phyloP scores from a whole-genome alignment of 2,329 filamentous ascomycete species.

The Neofusicoccum umdonicola region DNA sequence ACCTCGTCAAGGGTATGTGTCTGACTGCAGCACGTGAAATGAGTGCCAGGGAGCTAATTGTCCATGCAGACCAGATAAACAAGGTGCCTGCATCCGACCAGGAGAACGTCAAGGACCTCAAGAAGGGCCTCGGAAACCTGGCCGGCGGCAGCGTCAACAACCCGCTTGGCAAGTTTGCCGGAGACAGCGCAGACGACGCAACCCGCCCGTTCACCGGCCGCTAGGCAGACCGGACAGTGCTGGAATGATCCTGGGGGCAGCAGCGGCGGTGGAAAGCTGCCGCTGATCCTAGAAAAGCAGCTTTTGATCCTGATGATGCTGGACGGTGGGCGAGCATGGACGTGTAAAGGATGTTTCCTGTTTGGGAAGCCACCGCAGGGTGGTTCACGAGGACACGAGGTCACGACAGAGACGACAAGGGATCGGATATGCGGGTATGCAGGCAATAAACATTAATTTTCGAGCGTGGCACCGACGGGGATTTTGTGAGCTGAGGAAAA shows the following conservation, averaged over 20 bases:
- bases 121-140: conserved; percentile 35
- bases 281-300: background rate
- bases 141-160: conserved; percentile 35
- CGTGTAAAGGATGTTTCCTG: background rate
- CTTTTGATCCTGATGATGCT: too few species aligned
- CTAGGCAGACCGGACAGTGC: conserved; percentile 23
- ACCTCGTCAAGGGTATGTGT: conserved; percentile 36
- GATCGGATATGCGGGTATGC: background rate
- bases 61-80: conserved; percentile 34
- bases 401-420: background rate
- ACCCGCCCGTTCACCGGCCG: conserved; percentile 38
- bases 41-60: conserved; percentile 8
- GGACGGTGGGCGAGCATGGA: background rate
- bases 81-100: conserved; percentile 40
- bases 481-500: too few species aligned
- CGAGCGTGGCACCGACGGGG: too few species aligned
- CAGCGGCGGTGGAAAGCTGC: too few species aligned
- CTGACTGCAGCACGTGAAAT: background rate
- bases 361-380: background rate
- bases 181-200: conserved; percentile 35
- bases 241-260: too few species aligned
- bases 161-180: conserved; percentile 36
- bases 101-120: conserved; percentile 36
- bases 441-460: background rate
- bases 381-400: conserved; percentile 8